Evolutionary conservation across 139 green algal species (phyloP), one percentile per base, ranked within the genome.

Genomic region (Volvox reticuliferus): DNA sequence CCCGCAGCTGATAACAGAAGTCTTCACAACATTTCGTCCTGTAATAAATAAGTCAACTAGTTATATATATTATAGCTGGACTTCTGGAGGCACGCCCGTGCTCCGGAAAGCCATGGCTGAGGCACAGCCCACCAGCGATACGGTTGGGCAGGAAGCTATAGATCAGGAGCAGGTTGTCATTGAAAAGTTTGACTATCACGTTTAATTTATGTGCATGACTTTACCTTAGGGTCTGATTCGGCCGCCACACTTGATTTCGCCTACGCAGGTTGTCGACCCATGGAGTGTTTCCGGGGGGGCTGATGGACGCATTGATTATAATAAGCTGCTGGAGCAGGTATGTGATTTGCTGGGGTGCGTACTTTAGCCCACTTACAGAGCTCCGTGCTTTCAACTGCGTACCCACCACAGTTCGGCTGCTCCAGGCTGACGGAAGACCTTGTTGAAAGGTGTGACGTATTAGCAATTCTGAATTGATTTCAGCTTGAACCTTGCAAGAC

Each of bases 221-320:
- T 73, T 28, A 28, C 65, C 65, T 24, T 28, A 73, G 65, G 2
- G 65, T 12, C 79, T 76, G 3, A 81, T 20, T 68, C 30, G 33
- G 76, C 33, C 78, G 61, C 32, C 63, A 62, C 61, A 77, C 28
- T 61, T 9, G 28, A 61, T 76, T 61, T 30, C 61, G 9, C 22
- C 9, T 61, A 28, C n/a, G 71, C 92, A 97, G 95, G 79, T 93
- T 0, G 87, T 97, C 20, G 95, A 95, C 65, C 98, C 98, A 0
- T 99, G 98, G 98, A 97, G 97, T 65, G 98, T 99, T 14, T 92
- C 86, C 24, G 98, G 96, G 44, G 96, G 94, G 14, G 94, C 94
- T 16, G 98, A 99, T 55, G 97, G 97, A 61, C 97, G 96, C 36
- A 98, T 99, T 28, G 98, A 99, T 83, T 99, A 99, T 93, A 96